Evolutionary conservation across 2,329 filamentous ascomycete genomes (phyloP).

Genomic region (Neopestalotiopsis sp.): DNA sequence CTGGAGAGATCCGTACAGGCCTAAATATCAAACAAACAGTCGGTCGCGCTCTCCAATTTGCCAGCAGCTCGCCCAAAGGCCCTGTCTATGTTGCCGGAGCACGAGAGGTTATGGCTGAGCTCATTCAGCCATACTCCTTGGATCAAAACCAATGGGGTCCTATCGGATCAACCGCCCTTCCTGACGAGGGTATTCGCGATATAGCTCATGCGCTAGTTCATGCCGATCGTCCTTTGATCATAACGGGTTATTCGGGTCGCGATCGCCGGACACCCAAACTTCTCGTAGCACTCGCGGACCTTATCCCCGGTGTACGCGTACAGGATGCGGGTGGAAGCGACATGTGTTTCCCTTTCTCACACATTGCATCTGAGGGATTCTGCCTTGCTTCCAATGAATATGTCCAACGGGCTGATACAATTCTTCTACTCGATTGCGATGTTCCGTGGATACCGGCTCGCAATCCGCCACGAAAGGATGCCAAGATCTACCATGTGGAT

Average conservation of each 20-base stretch:
- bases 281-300: slow-evolving; percentile 51
- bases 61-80: slow-evolving; percentile 70
- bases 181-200: slow-evolving; percentile 45
- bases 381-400: slow-evolving; percentile 58
- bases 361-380: slow-evolving; percentile 52
- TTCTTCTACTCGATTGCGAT: slow-evolving; percentile 71
- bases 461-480: slow-evolving; percentile 60
- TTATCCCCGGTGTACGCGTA: slow-evolving; percentile 52
- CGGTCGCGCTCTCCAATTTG: slow-evolving; percentile 74
- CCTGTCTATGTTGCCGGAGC: slow-evolving; percentile 73
- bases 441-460: slow-evolving; percentile 73
- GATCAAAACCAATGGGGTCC: slow-evolving; percentile 31
- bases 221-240: slow-evolving; percentile 52
- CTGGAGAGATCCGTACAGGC: slow-evolving; percentile 73
- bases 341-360: slow-evolving; percentile 45
- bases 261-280: slow-evolving; percentile 46
- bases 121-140: slow-evolving; percentile 40
- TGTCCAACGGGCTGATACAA: slow-evolving; percentile 67
- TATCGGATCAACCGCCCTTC: slow-evolving; percentile 32
- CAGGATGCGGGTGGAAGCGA: slow-evolving; percentile 58
- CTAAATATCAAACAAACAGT: slow-evolving; percentile 79
- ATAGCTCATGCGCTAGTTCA: slow-evolving; percentile 49
- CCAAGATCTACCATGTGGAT: slow-evolving; percentile 70
- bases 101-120: slow-evolving; percentile 74
- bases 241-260: slow-evolving; percentile 57